Evolutionary conservation across 139 green algal genomes (phyloP).

Genomic region (Cymbomonas tetramitiformis): DNA sequence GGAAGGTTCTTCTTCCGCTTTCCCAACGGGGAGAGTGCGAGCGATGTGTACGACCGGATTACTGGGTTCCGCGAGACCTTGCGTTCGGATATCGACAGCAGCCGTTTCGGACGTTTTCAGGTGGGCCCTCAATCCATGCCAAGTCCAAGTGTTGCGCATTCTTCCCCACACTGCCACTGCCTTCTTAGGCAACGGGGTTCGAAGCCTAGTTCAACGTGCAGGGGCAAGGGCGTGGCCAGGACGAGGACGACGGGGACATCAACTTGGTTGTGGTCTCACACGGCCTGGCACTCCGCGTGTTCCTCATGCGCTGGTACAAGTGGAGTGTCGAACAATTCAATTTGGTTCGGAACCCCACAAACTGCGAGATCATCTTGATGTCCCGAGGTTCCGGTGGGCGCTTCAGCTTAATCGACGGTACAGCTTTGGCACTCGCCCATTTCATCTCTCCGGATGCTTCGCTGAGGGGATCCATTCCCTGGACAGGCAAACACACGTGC

Average conservation of each 20-base stretch:
- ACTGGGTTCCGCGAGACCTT: constrained; percentile 33
- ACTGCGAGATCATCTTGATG: constrained; percentile 24
- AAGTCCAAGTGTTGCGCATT: too few relatives aligned
- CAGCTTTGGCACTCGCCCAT: too few relatives aligned
- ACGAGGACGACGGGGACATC: background rate
- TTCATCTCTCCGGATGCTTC: too few relatives aligned
- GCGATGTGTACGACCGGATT: constrained; percentile 37
- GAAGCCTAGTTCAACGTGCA: too few relatives aligned
- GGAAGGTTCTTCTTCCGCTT: constrained; percentile 39
- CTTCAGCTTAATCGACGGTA: too few relatives aligned
- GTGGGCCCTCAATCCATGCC: too few relatives aligned
- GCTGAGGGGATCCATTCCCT: too few relatives aligned
- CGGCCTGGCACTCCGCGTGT: constrained; percentile 32
- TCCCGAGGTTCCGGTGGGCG: constrained; percentile 1
- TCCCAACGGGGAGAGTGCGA: constrained; percentile 28
- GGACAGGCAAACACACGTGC: too few relatives aligned
- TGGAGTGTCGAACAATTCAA: constrained; percentile 33
- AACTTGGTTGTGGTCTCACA: constrained; percentile 28
- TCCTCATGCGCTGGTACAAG: constrained; percentile 41
- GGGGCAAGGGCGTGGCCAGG: background rate
- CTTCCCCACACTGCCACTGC: too few relatives aligned
- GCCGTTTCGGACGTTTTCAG: too few relatives aligned
- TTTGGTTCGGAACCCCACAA: constrained; percentile 22
- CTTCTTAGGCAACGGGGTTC: too few relatives aligned
- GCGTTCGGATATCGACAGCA: constrained; percentile 27